A percentile compares a stretch with the other conserved stretches of the same genome.
Conservation (phyloP, 352 stramenopile genomes). For the Pythium monospermum region DNA sequence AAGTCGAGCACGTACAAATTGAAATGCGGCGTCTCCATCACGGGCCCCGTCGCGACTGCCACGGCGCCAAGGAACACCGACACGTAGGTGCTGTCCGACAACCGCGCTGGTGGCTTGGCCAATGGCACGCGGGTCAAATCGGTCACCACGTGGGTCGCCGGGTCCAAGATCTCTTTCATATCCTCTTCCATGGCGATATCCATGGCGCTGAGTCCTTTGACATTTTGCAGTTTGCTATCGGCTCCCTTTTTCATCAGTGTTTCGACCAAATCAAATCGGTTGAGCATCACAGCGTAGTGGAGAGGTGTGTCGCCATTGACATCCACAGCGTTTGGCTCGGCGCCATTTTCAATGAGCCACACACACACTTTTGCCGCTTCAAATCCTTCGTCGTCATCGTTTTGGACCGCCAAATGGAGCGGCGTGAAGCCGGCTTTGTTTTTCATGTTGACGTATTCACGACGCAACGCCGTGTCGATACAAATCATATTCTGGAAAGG, state of each 20-base stretch:
- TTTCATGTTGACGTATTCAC: slow-evolving; percentile 84
- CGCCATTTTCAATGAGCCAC: slow-evolving; percentile 86
- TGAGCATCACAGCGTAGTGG: slow-evolving; percentile 81
- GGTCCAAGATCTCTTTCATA: slow-evolving; percentile 70
- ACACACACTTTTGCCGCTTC: slow-evolving; percentile 82
- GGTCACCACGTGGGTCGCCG: slow-evolving; percentile 32
- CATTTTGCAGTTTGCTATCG: slow-evolving; percentile 68
- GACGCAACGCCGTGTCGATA: slow-evolving; percentile 73
- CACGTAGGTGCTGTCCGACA: slow-evolving; percentile 81
- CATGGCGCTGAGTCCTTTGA: slow-evolving; percentile 52
- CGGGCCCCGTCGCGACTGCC: slow-evolving; percentile 71
- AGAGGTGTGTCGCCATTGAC: slow-evolving; percentile 81
- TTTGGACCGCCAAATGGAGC: slow-evolving; percentile 78
- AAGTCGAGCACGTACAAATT: slow-evolving; percentile 82
- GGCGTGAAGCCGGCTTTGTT: slow-evolving; percentile 82
- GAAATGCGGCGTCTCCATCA: slow-evolving; percentile 87
- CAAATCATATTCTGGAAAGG: slow-evolving; percentile 89
- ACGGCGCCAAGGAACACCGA: slow-evolving; percentile 81
- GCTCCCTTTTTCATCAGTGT: slow-evolving; percentile 85
- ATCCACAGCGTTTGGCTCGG: slow-evolving; percentile 70
- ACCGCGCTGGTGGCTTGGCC: slow-evolving; percentile 41
- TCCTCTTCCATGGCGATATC: slow-evolving; percentile 78
- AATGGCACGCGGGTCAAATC: slow-evolving; percentile 37
- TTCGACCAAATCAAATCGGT: slow-evolving; percentile 77
- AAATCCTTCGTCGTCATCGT: slow-evolving; percentile 87